These are phyloP conservation scores for Xylaria sp. DNA, from an alignment of 2,329 filamentous ascomycete genomes.

Conservation along the genomic window DNA sequence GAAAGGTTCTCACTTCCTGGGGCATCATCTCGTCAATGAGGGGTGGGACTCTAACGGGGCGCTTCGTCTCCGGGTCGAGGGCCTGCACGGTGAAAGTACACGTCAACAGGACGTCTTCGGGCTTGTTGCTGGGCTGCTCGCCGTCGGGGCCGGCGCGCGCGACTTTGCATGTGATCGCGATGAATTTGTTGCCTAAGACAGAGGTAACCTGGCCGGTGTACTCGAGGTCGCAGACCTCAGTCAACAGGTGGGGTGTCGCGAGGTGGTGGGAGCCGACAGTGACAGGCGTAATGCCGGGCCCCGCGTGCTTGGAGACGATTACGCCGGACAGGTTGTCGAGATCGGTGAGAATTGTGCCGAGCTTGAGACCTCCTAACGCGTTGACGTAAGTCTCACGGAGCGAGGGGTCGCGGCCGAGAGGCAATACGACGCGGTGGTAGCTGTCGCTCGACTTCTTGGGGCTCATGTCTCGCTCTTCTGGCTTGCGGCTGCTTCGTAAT, in stretches of 20 bases:
- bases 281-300: slow-evolving; percentile 64
- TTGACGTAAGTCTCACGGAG: slow-evolving; percentile 82
- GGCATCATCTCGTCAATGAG: slow-evolving; percentile 69
- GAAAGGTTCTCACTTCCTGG: slow-evolving; percentile 73
- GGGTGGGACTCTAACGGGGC: slow-evolving; percentile 68
- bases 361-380: slow-evolving; percentile 76
- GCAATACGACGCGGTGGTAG: slow-evolving; percentile 75
- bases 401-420: slow-evolving; percentile 79
- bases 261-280: slow-evolving; percentile 63
- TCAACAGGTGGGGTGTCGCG: slow-evolving; percentile 74
- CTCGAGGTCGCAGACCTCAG: slow-evolving; percentile 82
- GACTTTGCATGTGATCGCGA: slow-evolving; percentile 80
- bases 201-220: slow-evolving; percentile 73
- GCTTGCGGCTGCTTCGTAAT: slow-evolving; percentile 10
- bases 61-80: slow-evolving; percentile 74
- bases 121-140: slow-evolving; percentile 52
- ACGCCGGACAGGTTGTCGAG: slow-evolving; percentile 81
- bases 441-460: slow-evolving; percentile 78
- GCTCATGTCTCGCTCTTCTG: slow-evolving; percentile 64
- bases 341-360: slow-evolving; percentile 83
- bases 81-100: slow-evolving; percentile 81
- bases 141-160: slow-evolving; percentile 72
- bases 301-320: slow-evolving; percentile 75
- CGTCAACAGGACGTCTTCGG: slow-evolving; percentile 58
- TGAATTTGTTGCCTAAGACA: slow-evolving; percentile 76